These are phyloP conservation scores for Sporothrix luriei DNA, from an alignment of 2,329 filamentous ascomycete genomes.

Conservation along the genomic window DNA sequence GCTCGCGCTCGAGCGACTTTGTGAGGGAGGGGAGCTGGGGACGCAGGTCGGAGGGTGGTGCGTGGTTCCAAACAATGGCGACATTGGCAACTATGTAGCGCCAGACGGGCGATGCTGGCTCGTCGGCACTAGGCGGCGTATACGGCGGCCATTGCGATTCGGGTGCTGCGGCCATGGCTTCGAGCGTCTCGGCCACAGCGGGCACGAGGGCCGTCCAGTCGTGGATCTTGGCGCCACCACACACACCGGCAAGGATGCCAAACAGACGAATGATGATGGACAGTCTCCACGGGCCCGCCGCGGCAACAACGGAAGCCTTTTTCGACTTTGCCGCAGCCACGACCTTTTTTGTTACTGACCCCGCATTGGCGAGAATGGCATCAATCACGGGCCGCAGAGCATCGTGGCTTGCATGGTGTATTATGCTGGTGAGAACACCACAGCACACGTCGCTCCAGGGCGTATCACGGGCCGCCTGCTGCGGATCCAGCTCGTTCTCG, in stretches of 20 bases:
- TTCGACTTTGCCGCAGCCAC: constrained; percentile 46
- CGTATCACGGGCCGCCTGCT: constrained; percentile 39
- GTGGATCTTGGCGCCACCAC: constrained; percentile 73
- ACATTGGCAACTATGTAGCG: constrained; percentile 58
- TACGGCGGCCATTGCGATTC: constrained; percentile 18
- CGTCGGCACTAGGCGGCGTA: neutral
- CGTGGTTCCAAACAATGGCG: constrained; percentile 71
- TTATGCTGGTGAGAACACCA: constrained; percentile 76
- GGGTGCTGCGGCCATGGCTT: constrained; percentile 43
- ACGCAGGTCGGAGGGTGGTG: constrained; percentile 77
- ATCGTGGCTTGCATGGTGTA: constrained; percentile 77
- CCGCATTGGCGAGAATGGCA: constrained; percentile 57
- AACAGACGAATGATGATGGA: constrained; percentile 62
- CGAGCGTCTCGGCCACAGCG: constrained; percentile 57
- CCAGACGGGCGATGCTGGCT: constrained; percentile 54
- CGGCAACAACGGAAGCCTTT: constrained; percentile 38
- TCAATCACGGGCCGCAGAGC: constrained; percentile 71
- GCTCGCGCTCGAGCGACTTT: constrained; percentile 65
- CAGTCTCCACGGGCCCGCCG: constrained; percentile 46
- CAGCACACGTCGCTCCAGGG: constrained; percentile 67
- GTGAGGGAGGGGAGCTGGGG: constrained; percentile 67
- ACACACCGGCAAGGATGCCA: constrained; percentile 72
- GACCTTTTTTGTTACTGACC: constrained; percentile 39
- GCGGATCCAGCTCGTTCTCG: constrained; percentile 48
- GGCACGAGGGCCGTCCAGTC: constrained; percentile 71